A percentile compares a stretch with the other conserved stretches of the same genome.
These are phyloP conservation scores for Linnemannia zychae DNA, from an alignment of 192 early-diverging fungal genomes.

Conservation along the genomic window DNA sequence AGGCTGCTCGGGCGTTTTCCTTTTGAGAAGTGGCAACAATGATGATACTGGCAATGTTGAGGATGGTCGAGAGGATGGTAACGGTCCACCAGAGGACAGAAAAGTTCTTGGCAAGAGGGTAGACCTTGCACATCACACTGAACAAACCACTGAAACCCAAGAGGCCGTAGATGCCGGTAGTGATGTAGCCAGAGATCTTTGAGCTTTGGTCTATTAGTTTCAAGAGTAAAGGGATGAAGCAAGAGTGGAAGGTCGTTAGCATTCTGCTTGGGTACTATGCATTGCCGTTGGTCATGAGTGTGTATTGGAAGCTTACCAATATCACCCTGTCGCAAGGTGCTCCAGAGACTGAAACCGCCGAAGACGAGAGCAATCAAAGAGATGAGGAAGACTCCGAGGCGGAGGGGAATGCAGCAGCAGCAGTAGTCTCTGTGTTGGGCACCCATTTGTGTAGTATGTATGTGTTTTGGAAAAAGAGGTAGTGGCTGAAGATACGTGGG, in stretches of 20 bases:
- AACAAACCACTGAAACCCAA: constrained; percentile 19
- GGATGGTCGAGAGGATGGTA: constrained; percentile 7
- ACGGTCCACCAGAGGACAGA: constrained; percentile 34
- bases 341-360: constrained; percentile 12
- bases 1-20: background rate
- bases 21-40: constrained; percentile 8
- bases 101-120: constrained; percentile 34
- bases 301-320: no score
- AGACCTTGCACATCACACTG: constrained; percentile 23
- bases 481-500: background rate
- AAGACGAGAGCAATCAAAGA: constrained; percentile 16
- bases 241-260: background rate
- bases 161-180: constrained; percentile 17
- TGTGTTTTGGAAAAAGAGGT: background rate
- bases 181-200: constrained; percentile 13
- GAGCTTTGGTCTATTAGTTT: constrained; percentile 3
- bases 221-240: no score
- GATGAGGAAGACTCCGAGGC: constrained; percentile 26
- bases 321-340: background rate
- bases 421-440: constrained; percentile 26
- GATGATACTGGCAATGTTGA: constrained; percentile 8
- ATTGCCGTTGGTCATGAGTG: no score
- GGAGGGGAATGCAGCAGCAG: constrained; percentile 44
- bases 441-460: constrained; percentile 4
- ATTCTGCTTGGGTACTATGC: no score